A percentile compares a stretch with the other conserved stretches of the same genome.
phyloP scores from a whole-genome alignment of 805 yeast genomes.

The Wickerhamomyces bisporus region DNA sequence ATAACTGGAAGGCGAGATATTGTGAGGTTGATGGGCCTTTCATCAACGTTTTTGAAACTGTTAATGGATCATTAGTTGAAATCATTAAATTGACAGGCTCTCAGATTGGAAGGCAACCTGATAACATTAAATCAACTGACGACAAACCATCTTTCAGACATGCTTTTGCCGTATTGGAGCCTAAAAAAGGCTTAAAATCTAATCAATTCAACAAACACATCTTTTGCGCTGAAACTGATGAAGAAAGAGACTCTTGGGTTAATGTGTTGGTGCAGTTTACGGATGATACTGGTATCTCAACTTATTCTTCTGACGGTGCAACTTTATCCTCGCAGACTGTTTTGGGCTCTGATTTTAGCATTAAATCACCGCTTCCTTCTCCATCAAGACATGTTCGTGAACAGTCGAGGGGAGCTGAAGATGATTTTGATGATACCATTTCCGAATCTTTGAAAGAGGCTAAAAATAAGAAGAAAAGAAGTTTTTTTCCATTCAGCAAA shows the following conservation, averaged over 20 bases:
- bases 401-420: neutral
- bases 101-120: constrained; percentile 50
- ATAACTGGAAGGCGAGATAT: constrained; percentile 64
- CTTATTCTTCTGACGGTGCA: constrained; percentile 2
- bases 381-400: constrained; percentile 1
- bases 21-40: constrained; percentile 59
- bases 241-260: constrained; percentile 74
- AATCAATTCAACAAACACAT: constrained; percentile 44
- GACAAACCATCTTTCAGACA: constrained; percentile 40
- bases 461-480: constrained; percentile 48
- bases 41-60: constrained; percentile 51
- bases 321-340: constrained; percentile 1
- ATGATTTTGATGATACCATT: neutral
- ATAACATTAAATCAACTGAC: constrained; percentile 19
- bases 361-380: neutral
- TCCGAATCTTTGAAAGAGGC: constrained; percentile 27
- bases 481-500: constrained; percentile 53
- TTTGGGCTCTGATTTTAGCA: neutral
- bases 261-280: constrained; percentile 35
- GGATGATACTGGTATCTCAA: constrained; percentile 13
- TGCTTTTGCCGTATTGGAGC: constrained; percentile 52
- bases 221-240: constrained; percentile 74
- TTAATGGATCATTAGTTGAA: constrained; percentile 52
- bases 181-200: constrained; percentile 27
- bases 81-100: constrained; percentile 44